Evolutionary conservation across 257 asterid species (phyloP).

Genomic region (Thymus quinquecostatus): DNA sequence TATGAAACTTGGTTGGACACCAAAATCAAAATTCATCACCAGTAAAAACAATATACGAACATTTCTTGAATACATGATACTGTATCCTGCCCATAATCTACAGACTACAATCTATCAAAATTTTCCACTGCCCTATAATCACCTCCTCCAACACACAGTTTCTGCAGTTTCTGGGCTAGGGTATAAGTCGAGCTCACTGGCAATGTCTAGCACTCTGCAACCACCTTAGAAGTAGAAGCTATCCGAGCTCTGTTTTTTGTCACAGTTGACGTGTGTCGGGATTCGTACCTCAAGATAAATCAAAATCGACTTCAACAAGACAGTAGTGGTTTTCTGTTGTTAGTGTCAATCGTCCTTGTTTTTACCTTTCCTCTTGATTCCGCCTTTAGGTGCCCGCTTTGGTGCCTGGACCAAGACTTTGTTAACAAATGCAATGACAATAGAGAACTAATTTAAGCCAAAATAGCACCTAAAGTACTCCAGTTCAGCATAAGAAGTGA

Average conservation of each 20-base stretch:
- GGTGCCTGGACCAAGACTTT: slow-evolving; percentile 53
- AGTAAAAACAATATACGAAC: neutral
- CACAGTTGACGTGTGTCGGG: neutral
- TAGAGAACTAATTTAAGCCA: neutral
- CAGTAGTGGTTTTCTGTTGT: slow-evolving; percentile 36
- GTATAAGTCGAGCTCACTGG: neutral
- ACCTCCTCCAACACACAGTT: neutral
- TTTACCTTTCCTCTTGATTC: slow-evolving; percentile 65
- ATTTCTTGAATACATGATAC: neutral
- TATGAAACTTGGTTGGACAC: too few relatives aligned
- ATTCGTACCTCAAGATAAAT: slow-evolving; percentile 28
- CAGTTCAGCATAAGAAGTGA: too few relatives aligned
- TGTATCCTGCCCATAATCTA: neutral
- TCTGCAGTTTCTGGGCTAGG: neutral
- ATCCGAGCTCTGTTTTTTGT: too few relatives aligned
- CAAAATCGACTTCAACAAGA: slow-evolving; percentile 6
- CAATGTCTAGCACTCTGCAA: slow-evolving; percentile 13
- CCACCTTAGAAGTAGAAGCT: neutral
- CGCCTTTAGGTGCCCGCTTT: slow-evolving; percentile 51
- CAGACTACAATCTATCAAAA: slow-evolving; percentile 22
- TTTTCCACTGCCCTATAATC: slow-evolving; percentile 1
- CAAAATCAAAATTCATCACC: neutral
- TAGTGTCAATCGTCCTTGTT: slow-evolving; percentile 42
- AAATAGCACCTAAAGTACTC: neutral
- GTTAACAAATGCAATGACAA: slow-evolving; percentile 4